phyloP scores from a whole-genome alignment of 176 grass and related monocot genomes.

The Aegilops tauschii region DNA sequence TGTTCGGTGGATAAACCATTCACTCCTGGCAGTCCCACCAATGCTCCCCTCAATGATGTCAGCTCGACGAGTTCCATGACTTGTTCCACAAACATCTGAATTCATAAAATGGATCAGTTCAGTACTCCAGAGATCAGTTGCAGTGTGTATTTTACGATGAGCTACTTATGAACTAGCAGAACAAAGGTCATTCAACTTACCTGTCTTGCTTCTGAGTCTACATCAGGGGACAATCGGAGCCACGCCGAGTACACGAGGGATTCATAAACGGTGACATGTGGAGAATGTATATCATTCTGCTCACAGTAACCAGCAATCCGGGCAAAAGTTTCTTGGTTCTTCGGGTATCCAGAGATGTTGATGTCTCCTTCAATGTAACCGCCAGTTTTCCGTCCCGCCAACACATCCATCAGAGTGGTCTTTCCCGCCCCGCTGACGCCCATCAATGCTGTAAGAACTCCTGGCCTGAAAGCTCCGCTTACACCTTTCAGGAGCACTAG shows the following conservation, averaged over 20 bases:
- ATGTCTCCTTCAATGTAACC: constrained; percentile 90
- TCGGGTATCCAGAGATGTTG: constrained; percentile 84
- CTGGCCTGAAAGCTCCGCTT: constrained; percentile 85
- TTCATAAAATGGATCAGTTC: constrained; percentile 6
- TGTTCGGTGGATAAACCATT: constrained; percentile 94
- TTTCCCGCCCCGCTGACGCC: constrained; percentile 92
- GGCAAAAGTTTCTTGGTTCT: constrained; percentile 96
- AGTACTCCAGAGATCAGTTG: not conserved
- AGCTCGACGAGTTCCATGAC: constrained; percentile 91
- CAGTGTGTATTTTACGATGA: not conserved
- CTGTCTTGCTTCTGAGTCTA: constrained; percentile 74
- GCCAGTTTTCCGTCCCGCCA: constrained; percentile 86
- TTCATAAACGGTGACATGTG: constrained; percentile 91
- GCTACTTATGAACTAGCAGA: not conserved
- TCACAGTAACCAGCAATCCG: constrained; percentile 92
- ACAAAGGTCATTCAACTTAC: constrained; percentile 28
- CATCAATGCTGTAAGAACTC: constrained; percentile 95
- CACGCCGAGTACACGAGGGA: constrained; percentile 94
- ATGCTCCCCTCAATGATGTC: constrained; percentile 60
- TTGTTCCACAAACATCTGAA: constrained; percentile 89
- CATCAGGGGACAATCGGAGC: constrained; percentile 76
- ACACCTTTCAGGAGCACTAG: constrained; percentile 81
- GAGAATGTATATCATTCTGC: constrained; percentile 96
- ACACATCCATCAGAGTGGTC: constrained; percentile 94
- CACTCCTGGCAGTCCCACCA: constrained; percentile 89